phyloP scores from a whole-genome alignment of 202 grass and related monocot genomes.

The Carex sylvatica region DNA sequence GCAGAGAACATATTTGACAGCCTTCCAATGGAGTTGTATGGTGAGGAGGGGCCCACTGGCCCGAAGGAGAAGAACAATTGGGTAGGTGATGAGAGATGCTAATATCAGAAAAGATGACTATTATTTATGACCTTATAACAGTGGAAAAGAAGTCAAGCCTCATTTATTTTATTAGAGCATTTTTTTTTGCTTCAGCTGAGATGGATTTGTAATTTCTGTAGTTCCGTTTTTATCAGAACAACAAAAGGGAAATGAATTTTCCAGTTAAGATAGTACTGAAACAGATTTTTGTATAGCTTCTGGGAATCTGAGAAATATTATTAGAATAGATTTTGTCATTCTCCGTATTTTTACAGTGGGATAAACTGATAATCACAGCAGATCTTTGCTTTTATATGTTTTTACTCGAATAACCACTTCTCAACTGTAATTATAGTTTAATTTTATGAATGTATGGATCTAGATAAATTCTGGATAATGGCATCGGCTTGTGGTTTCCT shows the following conservation, averaged over 20 bases:
- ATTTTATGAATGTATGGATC: not conserved
- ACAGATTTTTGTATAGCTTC: not conserved
- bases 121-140: not conserved
- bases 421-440: not conserved
- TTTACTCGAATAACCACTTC: not conserved
- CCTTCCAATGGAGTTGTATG: constrained; percentile 65
- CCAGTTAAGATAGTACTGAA: not conserved
- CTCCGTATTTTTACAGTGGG: not conserved
- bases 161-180: not conserved
- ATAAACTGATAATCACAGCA: not conserved
- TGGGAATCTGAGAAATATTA: not conserved
- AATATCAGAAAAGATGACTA: constrained; percentile 7
- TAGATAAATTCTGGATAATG: not conserved
- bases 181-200: not conserved
- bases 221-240: not conserved
- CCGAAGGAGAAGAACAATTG: constrained; percentile 95
- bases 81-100: constrained; percentile 76
- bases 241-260: not conserved
- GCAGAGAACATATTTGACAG: constrained; percentile 67
- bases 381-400: not conserved
- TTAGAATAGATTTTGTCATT: not conserved
- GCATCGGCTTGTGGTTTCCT: not conserved
- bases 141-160: not conserved
- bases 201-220: not conserved
- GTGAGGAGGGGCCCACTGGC: constrained; percentile 90